Conservation (phyloP, 257 asterid genomes). For the Sherardia arvensis region DNA sequence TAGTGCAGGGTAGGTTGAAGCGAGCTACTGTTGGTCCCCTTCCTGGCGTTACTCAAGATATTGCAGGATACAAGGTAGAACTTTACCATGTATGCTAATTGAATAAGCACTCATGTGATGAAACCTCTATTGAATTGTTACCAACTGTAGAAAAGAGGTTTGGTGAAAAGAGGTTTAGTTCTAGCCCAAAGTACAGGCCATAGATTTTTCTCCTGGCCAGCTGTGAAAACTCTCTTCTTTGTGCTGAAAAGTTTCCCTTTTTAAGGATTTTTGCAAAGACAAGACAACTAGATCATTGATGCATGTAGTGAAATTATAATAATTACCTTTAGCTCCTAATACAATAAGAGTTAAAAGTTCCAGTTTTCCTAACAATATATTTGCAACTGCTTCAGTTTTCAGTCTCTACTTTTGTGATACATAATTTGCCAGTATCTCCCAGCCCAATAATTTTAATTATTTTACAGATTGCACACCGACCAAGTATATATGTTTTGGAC, state of each 20-base stretch:
- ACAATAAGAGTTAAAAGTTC: background rate
- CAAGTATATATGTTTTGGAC: slow-evolving; percentile 92
- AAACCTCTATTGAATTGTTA: background rate
- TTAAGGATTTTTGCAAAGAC: background rate
- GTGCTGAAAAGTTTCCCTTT: background rate
- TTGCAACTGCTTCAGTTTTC: background rate
- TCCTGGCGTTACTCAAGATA: slow-evolving; percentile 98
- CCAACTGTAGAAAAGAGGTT: background rate
- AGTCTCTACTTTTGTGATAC: background rate
- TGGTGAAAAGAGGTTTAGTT: background rate
- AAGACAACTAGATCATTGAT: background rate
- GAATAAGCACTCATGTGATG: background rate
- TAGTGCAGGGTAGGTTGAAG: slow-evolving; percentile 86
- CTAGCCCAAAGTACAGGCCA: background rate
- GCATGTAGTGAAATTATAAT: background rate
- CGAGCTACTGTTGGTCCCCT: slow-evolving; percentile 88
- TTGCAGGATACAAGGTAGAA: slow-evolving; percentile 88
- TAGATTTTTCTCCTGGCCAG: background rate
- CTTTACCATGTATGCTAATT: background rate
- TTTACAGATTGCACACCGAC: slow-evolving; percentile 77
- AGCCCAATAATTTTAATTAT: background rate
- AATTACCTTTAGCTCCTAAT: background rate
- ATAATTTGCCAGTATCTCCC: slow-evolving; percentile 1
- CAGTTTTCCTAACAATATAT: background rate
- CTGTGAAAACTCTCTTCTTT: background rate